Base-by-base conservation (phyloP, 805 yeast species). In the Kazachstania bromeliacearum region DNA sequence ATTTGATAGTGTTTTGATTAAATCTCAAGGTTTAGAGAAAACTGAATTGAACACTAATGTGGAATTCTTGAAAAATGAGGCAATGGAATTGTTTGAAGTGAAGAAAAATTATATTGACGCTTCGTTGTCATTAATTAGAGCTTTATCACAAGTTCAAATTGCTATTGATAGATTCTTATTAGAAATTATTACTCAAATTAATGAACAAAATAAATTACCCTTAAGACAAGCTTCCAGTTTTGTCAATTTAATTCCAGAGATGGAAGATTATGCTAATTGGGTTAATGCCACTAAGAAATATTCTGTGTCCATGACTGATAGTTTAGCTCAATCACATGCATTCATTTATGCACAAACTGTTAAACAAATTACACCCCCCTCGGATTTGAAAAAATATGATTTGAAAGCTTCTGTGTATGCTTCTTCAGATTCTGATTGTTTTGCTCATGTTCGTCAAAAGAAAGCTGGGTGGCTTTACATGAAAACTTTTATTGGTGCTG, bases 391-490 rank as follows among this genome's bases (percentile, higher is more conserved):
- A 16, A 78, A 74, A 38, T 85, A 82, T 54, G 65, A 62, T 12
- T n/a, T 38, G 8, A 12, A 20, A 7, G 59, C 54, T 31, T 39
- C 17, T 7, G 24, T 40, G 7, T 34, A 15, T 25, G 16, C 27
- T 9, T 15, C n/a, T n/a, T 38, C 40, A 15, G 24, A 28, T 13
- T 9, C 31, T 4, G 37, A 38, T 34, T 33, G 37, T 24, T 33
- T 37, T 24, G 29, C 14, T 7, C 13, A 24, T 15, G 14, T 23
- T 3, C 20, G 34, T 8, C 39, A 29, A 23, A 85, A 78, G 46
- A 83, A 80, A 46, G 85, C 82, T 52, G 96, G 96, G 4, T 85
- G 95, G 83, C 63, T 88, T 20, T 78, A 72, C 46, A 71, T 88
- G 75, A 83, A 80, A 51, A 77, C 89, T 1, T 59, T 64, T 32